These are phyloP conservation scores for Heritiera littoralis DNA, from an alignment of 345 rosid genomes.

Conservation along the genomic window DNA sequence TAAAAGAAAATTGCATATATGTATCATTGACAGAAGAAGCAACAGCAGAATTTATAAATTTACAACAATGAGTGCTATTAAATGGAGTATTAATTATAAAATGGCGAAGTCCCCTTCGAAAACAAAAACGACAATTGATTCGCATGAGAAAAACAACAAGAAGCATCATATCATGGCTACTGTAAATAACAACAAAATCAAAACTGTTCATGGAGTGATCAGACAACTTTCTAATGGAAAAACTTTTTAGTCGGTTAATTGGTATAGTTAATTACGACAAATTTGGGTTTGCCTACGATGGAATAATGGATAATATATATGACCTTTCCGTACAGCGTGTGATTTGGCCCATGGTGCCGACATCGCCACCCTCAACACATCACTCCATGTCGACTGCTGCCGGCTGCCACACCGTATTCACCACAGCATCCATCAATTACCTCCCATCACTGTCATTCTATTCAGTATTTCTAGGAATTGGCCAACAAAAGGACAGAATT, in stretches of 20 bases:
- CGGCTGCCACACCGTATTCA: not conserved
- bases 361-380: constrained; percentile 15
- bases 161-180: not conserved
- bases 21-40: not conserved
- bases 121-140: not conserved
- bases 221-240: not conserved
- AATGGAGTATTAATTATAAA: too few species aligned
- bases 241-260: too few species aligned
- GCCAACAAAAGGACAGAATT: not conserved
- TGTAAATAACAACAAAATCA: not conserved
- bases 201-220: not conserved
- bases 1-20: too few species aligned
- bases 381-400: constrained; percentile 19
- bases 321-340: constrained; percentile 2
- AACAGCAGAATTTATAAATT: not conserved
- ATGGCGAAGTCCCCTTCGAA: not conserved
- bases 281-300: not conserved
- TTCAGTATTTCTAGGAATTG: not conserved
- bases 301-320: not conserved
- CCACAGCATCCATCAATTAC: not conserved
- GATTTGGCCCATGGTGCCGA: constrained; percentile 20
- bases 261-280: constrained; percentile 1
- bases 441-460: not conserved
- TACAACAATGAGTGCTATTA: not conserved
- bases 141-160: not conserved